A percentile compares a stretch with the other conserved stretches of the same genome.
Evolutionary conservation across 2,329 filamentous ascomycete species (phyloP).

Genomic region (Fusarium dimerum): DNA sequence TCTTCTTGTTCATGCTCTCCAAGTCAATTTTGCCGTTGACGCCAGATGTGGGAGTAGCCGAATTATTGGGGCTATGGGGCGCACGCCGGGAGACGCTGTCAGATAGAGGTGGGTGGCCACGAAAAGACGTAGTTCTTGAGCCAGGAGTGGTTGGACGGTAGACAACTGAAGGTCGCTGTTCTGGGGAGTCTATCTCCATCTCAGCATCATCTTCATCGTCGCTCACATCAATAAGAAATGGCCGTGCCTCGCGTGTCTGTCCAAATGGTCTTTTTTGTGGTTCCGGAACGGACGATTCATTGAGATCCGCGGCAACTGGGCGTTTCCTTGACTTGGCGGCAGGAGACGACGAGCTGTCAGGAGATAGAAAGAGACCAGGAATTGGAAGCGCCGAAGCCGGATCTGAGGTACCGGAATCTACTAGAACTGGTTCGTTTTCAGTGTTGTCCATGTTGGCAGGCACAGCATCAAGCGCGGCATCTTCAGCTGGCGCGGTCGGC

Average conservation of each 20-base stretch:
- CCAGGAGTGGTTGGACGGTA: constrained; percentile 33
- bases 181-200: constrained; percentile 65
- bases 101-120: constrained; percentile 47
- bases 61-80: constrained; percentile 41
- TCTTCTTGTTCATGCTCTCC: constrained; percentile 55
- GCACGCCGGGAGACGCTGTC: constrained; percentile 42
- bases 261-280: constrained; percentile 63
- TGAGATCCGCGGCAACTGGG: constrained; percentile 68
- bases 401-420: constrained; percentile 10
- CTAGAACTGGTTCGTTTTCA: constrained; percentile 4
- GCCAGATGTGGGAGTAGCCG: constrained; percentile 40
- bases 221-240: constrained; percentile 82
- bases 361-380: constrained; percentile 39
- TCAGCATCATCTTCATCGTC: constrained; percentile 69
- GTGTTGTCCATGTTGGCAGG: constrained; percentile 1
- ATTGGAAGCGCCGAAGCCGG: constrained; percentile 29
- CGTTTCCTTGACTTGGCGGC: constrained; percentile 36
- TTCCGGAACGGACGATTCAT: constrained; percentile 49
- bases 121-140: constrained; percentile 41
- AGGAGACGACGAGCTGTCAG: constrained; percentile 26
- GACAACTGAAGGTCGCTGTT: constrained; percentile 40
- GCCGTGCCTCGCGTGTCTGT: constrained; percentile 57
- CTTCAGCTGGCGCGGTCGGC: constrained; percentile 5
- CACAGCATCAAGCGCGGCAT: constrained; percentile 4
- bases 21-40: constrained; percentile 43